Percentiles rank a stretch among this genome's conserved stretches.
phyloP scores from a whole-genome alignment of 257 asterid genomes.

The Avicennia marina region DNA sequence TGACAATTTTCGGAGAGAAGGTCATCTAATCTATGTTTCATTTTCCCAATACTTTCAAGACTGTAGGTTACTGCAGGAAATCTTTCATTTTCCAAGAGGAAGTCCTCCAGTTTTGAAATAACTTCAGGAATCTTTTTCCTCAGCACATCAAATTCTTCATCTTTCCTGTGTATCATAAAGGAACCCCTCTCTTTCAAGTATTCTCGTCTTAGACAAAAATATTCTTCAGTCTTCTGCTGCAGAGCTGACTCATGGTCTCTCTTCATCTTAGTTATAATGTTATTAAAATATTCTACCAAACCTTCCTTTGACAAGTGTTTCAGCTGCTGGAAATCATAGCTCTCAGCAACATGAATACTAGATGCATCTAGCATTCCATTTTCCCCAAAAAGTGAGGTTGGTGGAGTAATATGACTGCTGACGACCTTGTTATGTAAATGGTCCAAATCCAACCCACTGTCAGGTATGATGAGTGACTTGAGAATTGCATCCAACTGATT shows the following conservation, averaged over 20 bases:
- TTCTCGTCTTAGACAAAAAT: conserved; percentile 54
- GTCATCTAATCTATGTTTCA: conserved; percentile 44
- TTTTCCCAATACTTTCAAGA: conserved; percentile 29
- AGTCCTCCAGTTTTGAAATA: conserved; percentile 51
- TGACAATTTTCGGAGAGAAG: conserved; percentile 59
- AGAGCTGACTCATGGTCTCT: conserved; percentile 75
- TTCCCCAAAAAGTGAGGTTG: conserved; percentile 36
- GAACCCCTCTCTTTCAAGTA: conserved; percentile 54
- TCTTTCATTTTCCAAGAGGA: conserved; percentile 45
- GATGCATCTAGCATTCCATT: conserved; percentile 45
- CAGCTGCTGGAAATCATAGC: conserved; percentile 45
- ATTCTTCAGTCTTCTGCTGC: conserved; percentile 55
- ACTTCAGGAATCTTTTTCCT: conserved; percentile 63
- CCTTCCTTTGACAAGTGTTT: conserved; percentile 50
- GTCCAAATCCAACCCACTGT: conserved; percentile 52
- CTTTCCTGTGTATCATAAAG: conserved; percentile 42
- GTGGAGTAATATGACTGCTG: conserved; percentile 27
- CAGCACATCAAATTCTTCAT: conserved; percentile 58
- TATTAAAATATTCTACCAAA: conserved; percentile 55
- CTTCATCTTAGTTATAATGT: conserved; percentile 48
- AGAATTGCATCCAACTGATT: conserved; percentile 51
- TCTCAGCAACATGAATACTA: conserved; percentile 43
- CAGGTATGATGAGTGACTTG: conserved; percentile 49
- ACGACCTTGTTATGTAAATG: conserved; percentile 37
- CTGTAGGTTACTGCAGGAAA: conserved; percentile 32